Evolutionary conservation across 2,329 filamentous ascomycete species (phyloP), one percentile per base, ranked within the genome.

Genomic region (Chrysoporthe deuterocubensis): DNA sequence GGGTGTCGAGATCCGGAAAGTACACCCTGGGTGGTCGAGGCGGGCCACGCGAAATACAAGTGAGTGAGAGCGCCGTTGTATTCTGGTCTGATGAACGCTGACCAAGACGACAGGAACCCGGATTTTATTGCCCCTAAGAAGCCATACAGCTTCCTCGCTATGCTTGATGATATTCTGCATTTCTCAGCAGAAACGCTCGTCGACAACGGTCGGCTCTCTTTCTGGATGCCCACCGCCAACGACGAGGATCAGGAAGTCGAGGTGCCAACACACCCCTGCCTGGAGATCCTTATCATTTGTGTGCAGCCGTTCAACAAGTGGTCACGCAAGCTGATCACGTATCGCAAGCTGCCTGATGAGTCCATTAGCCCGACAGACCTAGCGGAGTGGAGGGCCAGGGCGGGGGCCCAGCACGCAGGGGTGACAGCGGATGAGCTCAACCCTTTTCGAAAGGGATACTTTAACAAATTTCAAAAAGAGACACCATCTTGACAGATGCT

Each of bases 151-250:
- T 98, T 99, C 77, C 84, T 92, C 50, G 91, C 92, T 6, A 94
- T 99, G 88, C 85, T 97, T 26, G 90, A 94, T 74, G 94, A 98
- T 76, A 93, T 99, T 64, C 85, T 98, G 6, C 85, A 89, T 26
- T 98, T 99, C 75, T 90, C 93, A 5, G 86, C 89, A 0, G 83
- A 87, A 14, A 92, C 90, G 1, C 83, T 99, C 0, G 92, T 97
- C 8, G 89, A 93, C 64, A 81, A 88, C 70, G 96, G 93, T 0
- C 85, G 96, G 40, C 78, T 99, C 11, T 92, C 92, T 8, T 96
- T 99, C 83, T 99, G 96, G 96, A 97, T 98, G 92, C 96, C 96
- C 0, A 97, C 94, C 0, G 90, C 93, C 40, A 94, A 93, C 75
- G 90, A 92, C 69, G 87, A 93, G 72, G 86, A 93, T 60, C 87